A percentile compares a stretch with the other conserved stretches of the same genome.
phyloP scores from a whole-genome alignment of 306 rosid genomes.

The Canavalia ensiformis region DNA sequence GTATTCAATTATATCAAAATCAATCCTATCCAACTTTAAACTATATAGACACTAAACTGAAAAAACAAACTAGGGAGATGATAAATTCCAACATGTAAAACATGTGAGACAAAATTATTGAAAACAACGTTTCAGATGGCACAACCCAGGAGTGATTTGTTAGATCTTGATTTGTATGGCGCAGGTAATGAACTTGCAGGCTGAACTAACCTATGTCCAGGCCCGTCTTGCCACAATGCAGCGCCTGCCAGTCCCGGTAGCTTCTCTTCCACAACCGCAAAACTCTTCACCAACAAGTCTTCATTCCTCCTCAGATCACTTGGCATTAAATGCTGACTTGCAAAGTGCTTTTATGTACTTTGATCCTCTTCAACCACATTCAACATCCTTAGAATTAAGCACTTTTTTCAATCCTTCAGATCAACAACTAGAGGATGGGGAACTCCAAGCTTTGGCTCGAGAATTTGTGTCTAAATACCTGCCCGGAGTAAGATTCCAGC shows the following conservation, averaged over 20 bases:
- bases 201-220: constrained; percentile 79
- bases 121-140: no score
- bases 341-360: constrained; percentile 51
- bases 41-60: no score
- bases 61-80: neutral
- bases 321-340: constrained; percentile 49
- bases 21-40: no score
- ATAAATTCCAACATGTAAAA: neutral
- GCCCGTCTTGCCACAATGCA: constrained; percentile 78
- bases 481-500: constrained; percentile 71
- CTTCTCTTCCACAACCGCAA: constrained; percentile 41
- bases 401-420: constrained; percentile 50
- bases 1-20: no score
- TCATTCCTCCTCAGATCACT: constrained; percentile 47
- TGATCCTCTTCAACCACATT: constrained; percentile 55
- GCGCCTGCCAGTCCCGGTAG: constrained; percentile 32
- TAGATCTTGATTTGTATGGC: neutral
- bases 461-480: constrained; percentile 69
- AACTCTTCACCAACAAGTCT: constrained; percentile 44
- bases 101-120: neutral
- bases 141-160: neutral
- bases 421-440: constrained; percentile 56
- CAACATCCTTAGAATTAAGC: constrained; percentile 48
- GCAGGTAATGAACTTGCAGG: constrained; percentile 85
- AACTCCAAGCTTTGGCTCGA: constrained; percentile 73